phyloP scores from a whole-genome alignment of 371 early-diverging fungal species.

The Mucor circinelloides region DNA sequence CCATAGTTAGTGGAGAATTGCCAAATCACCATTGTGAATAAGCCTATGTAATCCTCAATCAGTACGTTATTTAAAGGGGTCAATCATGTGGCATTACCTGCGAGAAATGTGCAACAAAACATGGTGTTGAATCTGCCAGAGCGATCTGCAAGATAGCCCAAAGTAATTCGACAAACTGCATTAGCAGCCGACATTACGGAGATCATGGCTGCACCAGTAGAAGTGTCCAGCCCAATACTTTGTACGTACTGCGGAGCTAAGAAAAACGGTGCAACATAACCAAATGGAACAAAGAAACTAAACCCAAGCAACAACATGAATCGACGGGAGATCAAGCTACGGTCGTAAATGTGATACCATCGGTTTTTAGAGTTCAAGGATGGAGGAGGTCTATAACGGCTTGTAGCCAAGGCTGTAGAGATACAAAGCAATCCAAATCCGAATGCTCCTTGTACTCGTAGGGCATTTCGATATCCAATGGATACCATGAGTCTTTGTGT shows the following conservation, averaged over 20 bases:
- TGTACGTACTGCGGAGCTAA: conserved; percentile 45
- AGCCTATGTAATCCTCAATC: conserved; percentile 7
- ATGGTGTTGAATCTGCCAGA: conserved; percentile 54
- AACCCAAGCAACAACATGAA: conserved; percentile 26
- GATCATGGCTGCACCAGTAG: conserved; percentile 25
- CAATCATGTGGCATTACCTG: conserved; percentile 14
- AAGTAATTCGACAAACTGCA: conserved; percentile 40
- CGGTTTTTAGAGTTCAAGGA: conserved; percentile 8
- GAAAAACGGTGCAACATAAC: conserved; percentile 38
- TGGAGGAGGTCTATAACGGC: conserved; percentile 35
- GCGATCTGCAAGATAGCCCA: conserved; percentile 43
- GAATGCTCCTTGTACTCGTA: conserved; percentile 45
- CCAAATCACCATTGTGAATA: conserved; percentile 67
- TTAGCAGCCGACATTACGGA: conserved; percentile 51
- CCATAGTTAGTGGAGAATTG: conserved; percentile 58
- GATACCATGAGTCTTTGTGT: conserved; percentile 50
- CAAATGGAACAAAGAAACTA: conserved; percentile 34
- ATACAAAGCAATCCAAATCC: conserved; percentile 41
- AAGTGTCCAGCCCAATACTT: conserved; percentile 23
- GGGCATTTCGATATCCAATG: conserved; percentile 57
- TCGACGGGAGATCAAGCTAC: conserved; percentile 13
- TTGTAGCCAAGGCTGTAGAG: conserved; percentile 36
- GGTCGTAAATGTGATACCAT: conserved; percentile 30
- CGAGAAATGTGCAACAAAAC: conserved; percentile 46
- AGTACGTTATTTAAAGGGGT: background rate